Conservation (phyloP, 805 yeast genomes). For the Candida khao-thaluensis region DNA sequence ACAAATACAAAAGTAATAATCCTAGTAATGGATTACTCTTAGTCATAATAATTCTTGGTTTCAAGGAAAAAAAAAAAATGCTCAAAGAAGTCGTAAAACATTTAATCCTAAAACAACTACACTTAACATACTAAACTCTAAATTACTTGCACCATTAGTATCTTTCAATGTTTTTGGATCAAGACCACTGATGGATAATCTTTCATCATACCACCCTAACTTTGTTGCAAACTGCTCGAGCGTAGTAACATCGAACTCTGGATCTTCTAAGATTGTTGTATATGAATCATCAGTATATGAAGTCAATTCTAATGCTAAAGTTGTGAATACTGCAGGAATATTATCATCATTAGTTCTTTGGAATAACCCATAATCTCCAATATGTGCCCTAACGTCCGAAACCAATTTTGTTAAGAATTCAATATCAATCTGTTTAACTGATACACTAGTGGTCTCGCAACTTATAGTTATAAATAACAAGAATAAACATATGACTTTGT, state of each 20-base stretch:
- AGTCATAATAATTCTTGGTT: too few relatives aligned
- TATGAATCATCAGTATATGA: slow-evolving; percentile 38
- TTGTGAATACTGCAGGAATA: slow-evolving; percentile 28
- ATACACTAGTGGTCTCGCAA: slow-evolving; percentile 1
- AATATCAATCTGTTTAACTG: slow-evolving; percentile 17
- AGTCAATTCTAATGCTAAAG: slow-evolving; percentile 28
- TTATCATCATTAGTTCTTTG: slow-evolving; percentile 23
- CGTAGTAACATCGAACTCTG: slow-evolving; percentile 22
- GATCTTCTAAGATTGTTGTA: slow-evolving; percentile 33
- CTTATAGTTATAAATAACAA: too few relatives aligned
- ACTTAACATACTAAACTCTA: not conserved
- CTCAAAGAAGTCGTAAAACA: not conserved
- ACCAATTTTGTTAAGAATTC: slow-evolving; percentile 38
- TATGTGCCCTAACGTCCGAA: slow-evolving; percentile 28
- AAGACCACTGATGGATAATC: slow-evolving; percentile 14
- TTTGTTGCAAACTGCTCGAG: slow-evolving; percentile 33
- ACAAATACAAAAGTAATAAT: too few relatives aligned
- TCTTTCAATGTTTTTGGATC: not conserved
- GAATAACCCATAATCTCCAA: slow-evolving; percentile 25
- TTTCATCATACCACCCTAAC: slow-evolving; percentile 37
- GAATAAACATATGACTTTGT: too few relatives aligned
- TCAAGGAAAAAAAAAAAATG: too few relatives aligned
- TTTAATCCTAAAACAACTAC: not conserved
- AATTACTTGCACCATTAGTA: not conserved
- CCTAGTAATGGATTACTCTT: too few relatives aligned